Evolutionary conservation across 2,329 filamentous ascomycete genomes (phyloP).

Genomic region (Sarocladium strictum): DNA sequence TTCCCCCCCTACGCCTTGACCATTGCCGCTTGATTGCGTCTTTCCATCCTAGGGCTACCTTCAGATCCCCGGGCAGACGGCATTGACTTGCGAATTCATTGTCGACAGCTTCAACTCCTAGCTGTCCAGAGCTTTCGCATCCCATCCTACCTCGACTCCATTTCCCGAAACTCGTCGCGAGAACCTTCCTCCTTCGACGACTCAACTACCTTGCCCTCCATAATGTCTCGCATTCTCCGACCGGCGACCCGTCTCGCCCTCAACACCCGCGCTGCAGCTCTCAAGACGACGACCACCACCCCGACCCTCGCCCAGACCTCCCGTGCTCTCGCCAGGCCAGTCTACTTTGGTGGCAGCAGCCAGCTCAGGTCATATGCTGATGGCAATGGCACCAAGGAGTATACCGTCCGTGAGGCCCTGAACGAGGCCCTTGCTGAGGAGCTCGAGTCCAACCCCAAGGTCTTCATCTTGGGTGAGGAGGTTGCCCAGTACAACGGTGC

Average conservation of each 20-base stretch:
- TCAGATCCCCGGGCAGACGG: background rate
- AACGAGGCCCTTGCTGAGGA: conserved; percentile 98
- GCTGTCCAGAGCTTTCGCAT: conserved; percentile 1
- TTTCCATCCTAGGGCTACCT: background rate
- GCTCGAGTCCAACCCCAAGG: conserved; percentile 88
- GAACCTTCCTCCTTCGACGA: background rate
- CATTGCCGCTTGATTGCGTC: conserved; percentile 4
- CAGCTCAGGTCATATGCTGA: conserved; percentile 51
- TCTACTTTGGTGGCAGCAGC: conserved; percentile 30
- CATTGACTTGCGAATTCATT: background rate
- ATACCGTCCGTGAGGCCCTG: conserved; percentile 93
- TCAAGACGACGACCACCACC: conserved; percentile 24
- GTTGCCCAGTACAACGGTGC: conserved; percentile 99
- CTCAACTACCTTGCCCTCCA: conserved; percentile 11
- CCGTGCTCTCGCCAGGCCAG: conserved; percentile 30
- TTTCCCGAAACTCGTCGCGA: conserved; percentile 3
- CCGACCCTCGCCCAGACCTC: conserved; percentile 31
- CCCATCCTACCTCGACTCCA: background rate
- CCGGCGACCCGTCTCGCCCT: conserved; percentile 43
- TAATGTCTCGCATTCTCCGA: conserved; percentile 47
- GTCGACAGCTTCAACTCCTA: background rate
- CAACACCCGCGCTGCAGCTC: conserved; percentile 32
- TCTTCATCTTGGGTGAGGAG: conserved; percentile 95
- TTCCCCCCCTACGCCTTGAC: background rate
- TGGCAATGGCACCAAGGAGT: conserved; percentile 68